phyloP scores from a whole-genome alignment of 2,329 filamentous ascomycete species.

The Monosporascus sp. region DNA sequence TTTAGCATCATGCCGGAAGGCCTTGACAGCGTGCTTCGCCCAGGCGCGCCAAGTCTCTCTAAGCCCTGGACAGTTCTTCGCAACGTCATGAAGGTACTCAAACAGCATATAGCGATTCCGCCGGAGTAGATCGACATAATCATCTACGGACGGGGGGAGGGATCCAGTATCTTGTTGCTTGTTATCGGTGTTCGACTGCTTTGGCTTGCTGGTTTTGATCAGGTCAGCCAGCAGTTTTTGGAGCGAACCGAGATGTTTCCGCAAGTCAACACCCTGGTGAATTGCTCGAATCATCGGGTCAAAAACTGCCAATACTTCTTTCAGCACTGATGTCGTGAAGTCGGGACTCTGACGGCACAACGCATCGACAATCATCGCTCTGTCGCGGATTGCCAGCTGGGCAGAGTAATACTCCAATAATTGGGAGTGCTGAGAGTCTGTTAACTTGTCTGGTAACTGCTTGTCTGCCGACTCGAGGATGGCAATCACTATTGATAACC shows the following conservation, averaged over 20 bases:
- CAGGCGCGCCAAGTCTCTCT: slow-evolving; percentile 57
- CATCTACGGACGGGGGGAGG: slow-evolving; percentile 58
- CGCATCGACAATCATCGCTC: slow-evolving; percentile 63
- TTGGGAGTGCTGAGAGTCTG: slow-evolving; percentile 55
- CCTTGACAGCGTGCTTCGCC: slow-evolving; percentile 50
- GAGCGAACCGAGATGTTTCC: slow-evolving; percentile 60
- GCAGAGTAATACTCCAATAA: slow-evolving; percentile 68
- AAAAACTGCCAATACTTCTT: slow-evolving; percentile 61
- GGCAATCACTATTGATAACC: slow-evolving; percentile 58
- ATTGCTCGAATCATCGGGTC: slow-evolving; percentile 70
- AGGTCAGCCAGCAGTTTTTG: slow-evolving; percentile 69
- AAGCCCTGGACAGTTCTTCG: slow-evolving; percentile 62
- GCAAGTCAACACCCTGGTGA: slow-evolving; percentile 67
- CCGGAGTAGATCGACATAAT: slow-evolving; percentile 64
- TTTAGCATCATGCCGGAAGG: slow-evolving; percentile 41
- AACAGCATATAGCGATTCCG: slow-evolving; percentile 61
- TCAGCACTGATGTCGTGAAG: slow-evolving; percentile 63
- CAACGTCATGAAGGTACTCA: slow-evolving; percentile 66
- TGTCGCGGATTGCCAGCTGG: slow-evolving; percentile 66
- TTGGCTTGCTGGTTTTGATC: slow-evolving; percentile 53
- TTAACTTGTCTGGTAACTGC: slow-evolving; percentile 41
- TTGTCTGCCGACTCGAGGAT: slow-evolving; percentile 56
- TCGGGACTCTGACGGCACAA: slow-evolving; percentile 68
- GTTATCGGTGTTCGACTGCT: slow-evolving; percentile 32
- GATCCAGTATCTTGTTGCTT: slow-evolving; percentile 24